Base-by-base conservation (phyloP, 192 early-diverging fungal species). In the Ambispora gerdemannii region DNA sequence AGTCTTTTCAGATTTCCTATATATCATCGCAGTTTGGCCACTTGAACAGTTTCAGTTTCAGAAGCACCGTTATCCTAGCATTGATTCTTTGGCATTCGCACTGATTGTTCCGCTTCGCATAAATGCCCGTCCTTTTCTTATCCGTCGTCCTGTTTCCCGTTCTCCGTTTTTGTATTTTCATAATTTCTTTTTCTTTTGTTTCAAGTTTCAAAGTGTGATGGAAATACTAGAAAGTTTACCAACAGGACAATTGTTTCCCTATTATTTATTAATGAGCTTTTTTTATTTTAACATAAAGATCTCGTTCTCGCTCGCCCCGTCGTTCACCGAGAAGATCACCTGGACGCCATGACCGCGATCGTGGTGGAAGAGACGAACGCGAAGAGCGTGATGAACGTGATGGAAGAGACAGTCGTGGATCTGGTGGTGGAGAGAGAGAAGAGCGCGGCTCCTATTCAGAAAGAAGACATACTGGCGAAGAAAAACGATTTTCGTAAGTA, bases 251-350 rank as follows among this genome's bases (percentile, higher is more conserved):
- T n/a, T 24, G 30, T 35, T 27, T 63, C 3, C 43, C n/a, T 35
- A 20, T 36, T 38, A 22, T 27, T 22, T 20, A 49, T 22, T 35
- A 27, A 25, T 50, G 19, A 17, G 10, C 50, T 20, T 51, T 31
- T 50, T 50, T 20, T 30, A 66, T 43, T 43, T 43, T 43, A 6
- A 6, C 38, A 43, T 43, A 6, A 15, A 6, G 63, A 20, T 66
- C 63, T 66, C 63, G 63, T 50, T 66, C 63, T 32, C 63, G 43
- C 50, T 50, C 63, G 13, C 63, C 43, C n/a, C 63, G 63, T 66
- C 50, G 43, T 11, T 47, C 63, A 32, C 36, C 24, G 10, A 20
- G 63, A 66, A 32, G 36, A 17, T 47, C 35, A 35, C 31, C 63
- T n/a, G 28, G 25, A 3, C 24, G 47, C 20, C 43, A 38, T 27